Evolutionary conservation across 768 basidiomycete genomes (phyloP), one percentile per base, ranked within the genome.

Genomic region (Mrakia frigida): DNA sequence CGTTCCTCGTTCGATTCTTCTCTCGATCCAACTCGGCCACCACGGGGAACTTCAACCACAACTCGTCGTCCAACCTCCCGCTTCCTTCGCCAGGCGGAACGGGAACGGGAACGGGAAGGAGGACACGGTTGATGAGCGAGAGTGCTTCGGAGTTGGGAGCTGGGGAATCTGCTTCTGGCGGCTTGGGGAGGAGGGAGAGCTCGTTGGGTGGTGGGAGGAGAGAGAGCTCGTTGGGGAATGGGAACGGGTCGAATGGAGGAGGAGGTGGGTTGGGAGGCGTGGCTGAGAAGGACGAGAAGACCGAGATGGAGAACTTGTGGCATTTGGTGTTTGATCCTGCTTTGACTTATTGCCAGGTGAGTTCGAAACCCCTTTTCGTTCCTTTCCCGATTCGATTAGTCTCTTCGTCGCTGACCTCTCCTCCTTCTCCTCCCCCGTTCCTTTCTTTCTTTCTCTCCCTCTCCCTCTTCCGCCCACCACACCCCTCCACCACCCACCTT

Each of bases 301-400:
- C 56, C 0, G 77, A 79, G 16, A 83, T 90, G 41, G 88, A 89
- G 80, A 85, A 85, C 2, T 85, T 92, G 16, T 99, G 95, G 94
- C 96, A 94, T 82, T 91, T 92, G 81, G 88, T 97, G 56, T 89
- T 97, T 84, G 95, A 96, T 79, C 93, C 97, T 0, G 91, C 92
- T 6, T 84, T 96, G 76, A 91, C 92, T 74, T 97, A 96, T 81
- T 89, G 88, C 79, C 88, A 92, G 84, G 93, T 89, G 81, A 52
- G 85, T 83, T 41, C 46, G 6, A 21, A 21, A 1, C 43, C 9
- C 9, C 43, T 16, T 18, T 59, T 73, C 28, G 6, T 28, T 41
- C 41, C 7, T 31, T 25, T 28, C 14, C 13, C 21, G 43, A 6
- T 46, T 72, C 25, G 70, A 39, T 23, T 18, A 16, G 16, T 6